Percentiles rank a stretch among this genome's conserved stretches.
These are phyloP conservation scores for Debaryomyces fabryi DNA, from an alignment of 1,139 yeast genomes.

Conservation along the genomic window DNA sequence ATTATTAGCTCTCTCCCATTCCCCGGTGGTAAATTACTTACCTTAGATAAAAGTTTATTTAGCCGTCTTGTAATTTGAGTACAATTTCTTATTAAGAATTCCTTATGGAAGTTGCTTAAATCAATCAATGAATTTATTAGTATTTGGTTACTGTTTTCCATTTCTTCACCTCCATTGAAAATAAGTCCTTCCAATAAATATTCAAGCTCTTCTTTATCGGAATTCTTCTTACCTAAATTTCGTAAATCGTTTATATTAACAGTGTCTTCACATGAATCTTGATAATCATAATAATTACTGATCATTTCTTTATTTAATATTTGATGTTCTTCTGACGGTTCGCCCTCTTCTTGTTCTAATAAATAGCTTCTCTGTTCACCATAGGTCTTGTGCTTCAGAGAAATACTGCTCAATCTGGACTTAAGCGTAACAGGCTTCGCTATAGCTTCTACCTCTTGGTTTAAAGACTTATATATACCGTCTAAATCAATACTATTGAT, in stretches of 20 bases:
- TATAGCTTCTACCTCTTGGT: neutral
- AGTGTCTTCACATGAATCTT: neutral
- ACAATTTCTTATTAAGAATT: slow-evolving; percentile 4
- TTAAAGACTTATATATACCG: slow-evolving; percentile 2
- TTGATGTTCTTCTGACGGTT: slow-evolving; percentile 10
- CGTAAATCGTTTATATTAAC: slow-evolving; percentile 25
- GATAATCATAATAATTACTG: slow-evolving; percentile 16
- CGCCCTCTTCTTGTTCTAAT: slow-evolving; percentile 14
- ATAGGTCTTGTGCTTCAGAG: slow-evolving; percentile 15
- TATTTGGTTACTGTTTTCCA: slow-evolving; percentile 15
- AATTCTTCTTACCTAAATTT: slow-evolving; percentile 14
- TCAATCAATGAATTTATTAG: slow-evolving; percentile 20
- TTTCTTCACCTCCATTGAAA: slow-evolving; percentile 7
- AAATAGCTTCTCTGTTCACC: slow-evolving; percentile 28
- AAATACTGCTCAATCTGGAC: slow-evolving; percentile 1
- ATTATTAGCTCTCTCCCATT: neutral
- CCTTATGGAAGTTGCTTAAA: slow-evolving; percentile 5
- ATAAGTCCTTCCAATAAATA: slow-evolving; percentile 25
- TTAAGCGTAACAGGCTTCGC: neutral
- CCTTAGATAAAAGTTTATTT: neutral
- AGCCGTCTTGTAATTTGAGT: neutral
- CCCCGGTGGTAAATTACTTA: neutral
- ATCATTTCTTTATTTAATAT: slow-evolving; percentile 11
- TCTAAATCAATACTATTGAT: slow-evolving; percentile 1
- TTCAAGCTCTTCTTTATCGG: slow-evolving; percentile 17